Base-by-base conservation (phyloP, 1,139 yeast species). In the Yamadazyma songkhlaensis region DNA sequence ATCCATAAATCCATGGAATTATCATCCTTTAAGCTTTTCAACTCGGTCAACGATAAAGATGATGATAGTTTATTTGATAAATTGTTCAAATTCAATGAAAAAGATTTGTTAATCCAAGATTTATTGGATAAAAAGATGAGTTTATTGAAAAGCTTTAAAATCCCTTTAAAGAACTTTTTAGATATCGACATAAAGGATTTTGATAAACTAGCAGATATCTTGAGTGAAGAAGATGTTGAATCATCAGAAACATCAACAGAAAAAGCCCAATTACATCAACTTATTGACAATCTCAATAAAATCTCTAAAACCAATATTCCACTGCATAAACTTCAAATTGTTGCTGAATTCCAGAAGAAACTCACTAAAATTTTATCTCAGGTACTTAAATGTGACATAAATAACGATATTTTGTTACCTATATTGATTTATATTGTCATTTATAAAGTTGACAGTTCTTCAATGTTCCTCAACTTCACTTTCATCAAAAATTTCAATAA, bases 391-490 rank as follows among this genome's bases (percentile, higher is more conserved):
- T 55, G 55, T 36, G 43, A 60, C 29, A 58, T 70, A 32, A 67
- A 60, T 48, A 69, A 67, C 47, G 76, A 70, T 42, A 47, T 66
- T 17, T 50, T 70, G 30, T 55, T 70, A 28, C 76, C 75, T 2
- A 50, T 64, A 2, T 54, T 70, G 40, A 70, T 70, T 22, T 67
- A 64, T 45, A 49, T 66, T 36, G 48, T 67, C 24, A 57, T 70
- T 17, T 56, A 62, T 42, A 53, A 56, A 38, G 28, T 28, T 36
- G 52, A 49, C 36, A 45, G 15, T 3, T 28, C 37, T 13, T 70
- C 68, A 15, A 51, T 70, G 28, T 62, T 59, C 43, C 57, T 70
- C 42, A 65, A 65, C 43, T 64, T 69, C 47, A 50, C 55, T 15
- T 70, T 67, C 41, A 61, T 68, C 38, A 62, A 61, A 41, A 61